A percentile compares a stretch with the other conserved stretches of the same genome.
Evolutionary conservation across 2,329 filamentous ascomycete genomes (phyloP).

Genomic region (Alternaria viburni): DNA sequence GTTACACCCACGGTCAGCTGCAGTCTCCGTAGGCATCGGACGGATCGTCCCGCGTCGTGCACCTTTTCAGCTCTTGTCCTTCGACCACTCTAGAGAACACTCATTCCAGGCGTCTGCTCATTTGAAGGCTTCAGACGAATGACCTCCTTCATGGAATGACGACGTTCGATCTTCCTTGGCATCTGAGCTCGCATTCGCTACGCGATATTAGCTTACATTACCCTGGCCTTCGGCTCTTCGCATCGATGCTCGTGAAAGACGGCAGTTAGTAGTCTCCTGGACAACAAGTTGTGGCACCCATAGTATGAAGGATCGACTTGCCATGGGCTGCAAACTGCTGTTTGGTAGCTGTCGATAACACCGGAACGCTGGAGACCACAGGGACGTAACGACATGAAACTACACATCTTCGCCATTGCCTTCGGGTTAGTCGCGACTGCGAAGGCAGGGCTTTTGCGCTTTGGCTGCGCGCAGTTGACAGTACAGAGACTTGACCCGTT

Average conservation of each 20-base stretch:
- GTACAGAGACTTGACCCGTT: slow-evolving; percentile 36
- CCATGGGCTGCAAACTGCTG: neutral
- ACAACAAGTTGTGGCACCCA: neutral
- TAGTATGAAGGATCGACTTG: neutral
- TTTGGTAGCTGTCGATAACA: neutral
- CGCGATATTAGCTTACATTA: slow-evolving; percentile 19
- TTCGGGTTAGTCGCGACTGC: slow-evolving; percentile 26
- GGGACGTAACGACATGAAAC: slow-evolving; percentile 21
- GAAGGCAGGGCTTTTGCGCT: slow-evolving; percentile 32
- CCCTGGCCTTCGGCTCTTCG: slow-evolving; percentile 12
- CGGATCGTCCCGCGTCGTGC: neutral
- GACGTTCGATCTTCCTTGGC: slow-evolving; percentile 17
- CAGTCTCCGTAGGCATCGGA: neutral
- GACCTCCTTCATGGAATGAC: neutral
- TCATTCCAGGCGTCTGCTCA: neutral
- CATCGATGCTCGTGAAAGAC: neutral
- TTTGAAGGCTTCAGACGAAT: neutral
- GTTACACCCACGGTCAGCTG: neutral
- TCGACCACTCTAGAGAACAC: neutral
- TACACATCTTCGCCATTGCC: slow-evolving; percentile 17
- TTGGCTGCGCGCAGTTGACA: slow-evolving; percentile 34
- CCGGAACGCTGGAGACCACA: neutral
- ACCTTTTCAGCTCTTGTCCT: neutral
- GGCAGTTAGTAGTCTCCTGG: slow-evolving; percentile 6
- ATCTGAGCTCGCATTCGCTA: slow-evolving; percentile 10